A percentile compares a stretch with the other conserved stretches of the same genome.
phyloP scores from a whole-genome alignment of 2,329 filamentous ascomycete species.

The Pseudogymnoascus sp. region DNA sequence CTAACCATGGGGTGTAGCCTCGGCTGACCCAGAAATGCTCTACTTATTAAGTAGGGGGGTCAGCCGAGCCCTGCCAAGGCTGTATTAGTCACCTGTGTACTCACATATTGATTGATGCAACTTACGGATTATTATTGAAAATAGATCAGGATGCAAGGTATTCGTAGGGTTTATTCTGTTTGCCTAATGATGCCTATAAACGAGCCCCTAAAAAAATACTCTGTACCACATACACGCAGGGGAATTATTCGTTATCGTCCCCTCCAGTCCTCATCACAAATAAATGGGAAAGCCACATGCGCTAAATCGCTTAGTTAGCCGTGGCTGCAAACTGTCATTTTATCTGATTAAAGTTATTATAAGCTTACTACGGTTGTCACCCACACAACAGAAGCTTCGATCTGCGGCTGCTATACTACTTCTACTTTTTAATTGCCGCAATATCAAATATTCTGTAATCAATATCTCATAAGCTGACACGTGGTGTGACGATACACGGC shows the following conservation, averaged over 20 bases:
- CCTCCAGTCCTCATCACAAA: not conserved
- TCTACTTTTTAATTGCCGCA: not conserved
- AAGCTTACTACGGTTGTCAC: not conserved
- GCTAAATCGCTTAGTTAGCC: not conserved
- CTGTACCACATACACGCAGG: not conserved
- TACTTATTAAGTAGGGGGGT: no score
- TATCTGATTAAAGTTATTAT: not conserved
- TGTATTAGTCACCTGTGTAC: no score
- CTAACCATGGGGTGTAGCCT: no score
- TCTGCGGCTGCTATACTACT: not conserved
- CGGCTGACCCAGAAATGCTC: no score
- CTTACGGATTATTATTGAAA: not conserved
- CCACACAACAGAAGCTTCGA: not conserved
- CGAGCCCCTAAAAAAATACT: not conserved
- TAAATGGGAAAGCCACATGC: not conserved
- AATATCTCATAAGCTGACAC: not conserved
- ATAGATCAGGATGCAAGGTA: not conserved
- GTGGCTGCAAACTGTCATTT: not conserved
- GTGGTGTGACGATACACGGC: not conserved
- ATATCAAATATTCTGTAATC: not conserved
- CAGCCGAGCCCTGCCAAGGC: no score
- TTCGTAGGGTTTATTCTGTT: not conserved
- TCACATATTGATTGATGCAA: constrained; percentile 4
- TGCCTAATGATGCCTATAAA: not conserved
- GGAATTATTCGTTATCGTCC: not conserved